Evolutionary conservation across 2,329 filamentous ascomycete genomes (phyloP), one percentile per base, ranked within the genome.

Genomic region (Neophaeococcomyces aloes): DNA sequence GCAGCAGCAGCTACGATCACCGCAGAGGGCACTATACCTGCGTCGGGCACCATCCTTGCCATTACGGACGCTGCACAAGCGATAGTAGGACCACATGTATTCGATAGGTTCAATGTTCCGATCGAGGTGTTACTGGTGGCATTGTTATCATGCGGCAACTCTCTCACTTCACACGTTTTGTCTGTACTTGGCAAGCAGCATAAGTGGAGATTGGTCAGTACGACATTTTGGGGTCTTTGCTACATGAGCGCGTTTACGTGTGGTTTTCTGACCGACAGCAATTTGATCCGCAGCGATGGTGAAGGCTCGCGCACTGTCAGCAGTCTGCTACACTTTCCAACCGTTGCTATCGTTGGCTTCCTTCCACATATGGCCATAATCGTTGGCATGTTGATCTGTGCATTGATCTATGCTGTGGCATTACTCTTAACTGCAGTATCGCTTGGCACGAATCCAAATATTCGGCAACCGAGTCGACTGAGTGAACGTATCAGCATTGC

Each of bases 341-440:
- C 88, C 0, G 87, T 96, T 31, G 95, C 86, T 57, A 87, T 96
- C 46, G 83, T 96, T 23, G 86, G 89, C 1, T 95, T 96, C 60
- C 83, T 96, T 29, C 91, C 91, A 1, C 89, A 96, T 61, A 72
- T 96, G n/a, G 68, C 94, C 18, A 85, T 96, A 10, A 65, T 96
- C 1, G 56, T 75, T 6, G 91, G 89, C 1, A 94, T 95, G 36
- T 47, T 77, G 4, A 66, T 81, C 13, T 96, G 91, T 59, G 70
- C 76, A 2, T 57, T 70, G 6, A 93, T 98, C 37, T 96, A 96
- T 59, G 66, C 66, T 0, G 56, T 91, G 17, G 88, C 89, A 2
- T 67, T 96, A 21, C 46, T 81, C 1, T 71, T 95, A 4, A 89
- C 86, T 1, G 82, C 84, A 0, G 60, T 86, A 30, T 80, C 79